Percentiles rank a stretch among this genome's conserved stretches.
Evolutionary conservation across 2,329 filamentous ascomycete species (phyloP).

Genomic region (Talaromyces funiculosus): DNA sequence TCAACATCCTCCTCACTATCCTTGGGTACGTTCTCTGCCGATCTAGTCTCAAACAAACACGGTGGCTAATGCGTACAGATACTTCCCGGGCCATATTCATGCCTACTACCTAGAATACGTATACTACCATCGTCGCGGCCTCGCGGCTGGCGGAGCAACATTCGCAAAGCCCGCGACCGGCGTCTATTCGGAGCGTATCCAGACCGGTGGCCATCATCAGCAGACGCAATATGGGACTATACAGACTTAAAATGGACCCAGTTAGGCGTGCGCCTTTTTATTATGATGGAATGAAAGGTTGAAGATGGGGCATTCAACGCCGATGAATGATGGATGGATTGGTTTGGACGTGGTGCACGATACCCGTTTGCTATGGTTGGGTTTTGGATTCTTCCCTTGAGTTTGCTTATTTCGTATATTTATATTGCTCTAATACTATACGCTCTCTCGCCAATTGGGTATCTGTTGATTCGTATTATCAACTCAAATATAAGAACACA

Average conservation of each 20-base stretch:
- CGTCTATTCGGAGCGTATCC: slow-evolving; percentile 37
- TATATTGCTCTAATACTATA: background rate
- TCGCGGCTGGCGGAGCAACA: slow-evolving; percentile 18
- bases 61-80: slow-evolving; percentile 37
- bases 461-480: background rate
- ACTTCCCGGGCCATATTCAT: slow-evolving; percentile 71
- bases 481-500: background rate
- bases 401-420: background rate
- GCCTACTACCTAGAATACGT: slow-evolving; percentile 79
- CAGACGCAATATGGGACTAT: slow-evolving; percentile 14
- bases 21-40: slow-evolving; percentile 50
- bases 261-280: background rate
- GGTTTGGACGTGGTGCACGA: background rate
- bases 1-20: slow-evolving; percentile 63
- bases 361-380: background rate
- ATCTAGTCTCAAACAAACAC: background rate
- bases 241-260: background rate
- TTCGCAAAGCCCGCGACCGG: slow-evolving; percentile 27
- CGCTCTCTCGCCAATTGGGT: background rate
- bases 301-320: background rate
- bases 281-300: background rate
- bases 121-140: slow-evolving; percentile 63
- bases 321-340: background rate
- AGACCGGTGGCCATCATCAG: slow-evolving; percentile 35
- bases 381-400: background rate